phyloP scores from a whole-genome alignment of 2,329 filamentous ascomycete genomes.

The Penicillium sp. region DNA sequence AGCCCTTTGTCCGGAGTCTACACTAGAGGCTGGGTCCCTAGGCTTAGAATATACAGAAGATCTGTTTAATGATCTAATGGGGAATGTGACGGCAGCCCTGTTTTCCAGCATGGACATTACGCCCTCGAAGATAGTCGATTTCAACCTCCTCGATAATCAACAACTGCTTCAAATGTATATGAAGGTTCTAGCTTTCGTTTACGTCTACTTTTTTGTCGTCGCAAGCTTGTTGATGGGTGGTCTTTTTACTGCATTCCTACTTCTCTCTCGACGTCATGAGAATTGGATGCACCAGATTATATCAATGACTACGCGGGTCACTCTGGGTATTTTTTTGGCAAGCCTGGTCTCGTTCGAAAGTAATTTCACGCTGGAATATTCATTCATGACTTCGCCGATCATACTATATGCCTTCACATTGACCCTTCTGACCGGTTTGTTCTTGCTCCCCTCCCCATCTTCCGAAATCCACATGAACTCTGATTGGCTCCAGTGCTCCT shows the following conservation, averaged over 20 bases:
- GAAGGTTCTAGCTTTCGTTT: constrained; percentile 43
- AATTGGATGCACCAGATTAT: constrained; percentile 26
- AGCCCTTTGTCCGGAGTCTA: constrained; percentile 33
- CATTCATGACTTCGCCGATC: constrained; percentile 46
- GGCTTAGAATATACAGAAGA: constrained; percentile 31
- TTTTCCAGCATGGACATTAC: constrained; percentile 47
- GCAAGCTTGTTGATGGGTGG: constrained; percentile 41
- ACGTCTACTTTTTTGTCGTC: constrained; percentile 45
- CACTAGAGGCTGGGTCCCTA: constrained; percentile 3
- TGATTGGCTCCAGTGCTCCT: constrained; percentile 33
- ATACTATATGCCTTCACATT: constrained; percentile 43
- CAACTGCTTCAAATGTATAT: constrained; percentile 43
- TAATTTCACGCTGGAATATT: constrained; percentile 40
- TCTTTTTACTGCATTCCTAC: constrained; percentile 39
- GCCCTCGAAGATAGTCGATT: constrained; percentile 33
- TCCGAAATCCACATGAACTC: constrained; percentile 4
- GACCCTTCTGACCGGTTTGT: constrained; percentile 36
- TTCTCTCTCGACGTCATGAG: constrained; percentile 34
- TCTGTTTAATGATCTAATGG: constrained; percentile 38
- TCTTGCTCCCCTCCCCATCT: not conserved
- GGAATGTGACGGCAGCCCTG: constrained; percentile 45
- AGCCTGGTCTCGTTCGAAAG: constrained; percentile 35
- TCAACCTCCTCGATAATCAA: constrained; percentile 31
- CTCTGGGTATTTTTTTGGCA: constrained; percentile 34
- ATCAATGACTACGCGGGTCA: constrained; percentile 32